phyloP scores from a whole-genome alignment of 2,329 filamentous ascomycete species.

The Clonostachys rosea region DNA sequence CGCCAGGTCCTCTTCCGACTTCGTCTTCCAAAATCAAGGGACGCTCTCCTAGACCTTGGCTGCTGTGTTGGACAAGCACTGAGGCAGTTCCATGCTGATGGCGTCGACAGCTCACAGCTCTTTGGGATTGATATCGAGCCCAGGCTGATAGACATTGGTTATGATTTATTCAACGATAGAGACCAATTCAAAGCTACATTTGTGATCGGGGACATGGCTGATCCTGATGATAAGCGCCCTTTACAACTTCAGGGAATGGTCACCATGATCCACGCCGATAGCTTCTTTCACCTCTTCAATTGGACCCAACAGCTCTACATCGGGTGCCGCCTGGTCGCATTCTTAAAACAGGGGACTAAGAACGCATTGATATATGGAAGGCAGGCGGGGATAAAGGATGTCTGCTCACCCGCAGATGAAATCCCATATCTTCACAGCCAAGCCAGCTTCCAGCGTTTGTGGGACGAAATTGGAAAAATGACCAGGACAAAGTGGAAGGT shows the following conservation, averaged over 20 bases:
- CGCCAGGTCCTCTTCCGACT: slow-evolving; percentile 35
- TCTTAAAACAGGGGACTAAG: slow-evolving; percentile 35
- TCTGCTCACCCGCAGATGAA: slow-evolving; percentile 8
- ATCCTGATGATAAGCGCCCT: slow-evolving; percentile 28
- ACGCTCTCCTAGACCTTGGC: slow-evolving; percentile 41
- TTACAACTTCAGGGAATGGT: slow-evolving; percentile 28
- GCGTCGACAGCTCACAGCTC: slow-evolving; percentile 40
- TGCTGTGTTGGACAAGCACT: slow-evolving; percentile 46
- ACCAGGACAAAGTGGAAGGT: slow-evolving; percentile 46
- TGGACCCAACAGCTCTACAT: slow-evolving; percentile 40
- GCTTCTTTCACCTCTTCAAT: slow-evolving; percentile 45
- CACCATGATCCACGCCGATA: slow-evolving; percentile 42
- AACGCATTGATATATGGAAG: slow-evolving; percentile 45
- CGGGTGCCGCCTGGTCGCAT: slow-evolving; percentile 35
- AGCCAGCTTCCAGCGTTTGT: slow-evolving; percentile 44
- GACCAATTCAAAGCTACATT: slow-evolving; percentile 39
- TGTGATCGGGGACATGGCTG: slow-evolving; percentile 44
- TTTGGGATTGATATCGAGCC: slow-evolving; percentile 43
- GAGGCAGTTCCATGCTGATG: slow-evolving; percentile 43
- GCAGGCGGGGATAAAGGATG: slow-evolving; percentile 36
- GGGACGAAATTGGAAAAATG: slow-evolving; percentile 44
- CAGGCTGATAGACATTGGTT: slow-evolving; percentile 52
- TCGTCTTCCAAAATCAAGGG: slow-evolving; percentile 25
- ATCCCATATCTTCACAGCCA: slow-evolving; percentile 41
- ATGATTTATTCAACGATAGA: slow-evolving; percentile 60